Conservation (phyloP, 2,329 filamentous ascomycete species). For the Hypoxylon sp. region DNA sequence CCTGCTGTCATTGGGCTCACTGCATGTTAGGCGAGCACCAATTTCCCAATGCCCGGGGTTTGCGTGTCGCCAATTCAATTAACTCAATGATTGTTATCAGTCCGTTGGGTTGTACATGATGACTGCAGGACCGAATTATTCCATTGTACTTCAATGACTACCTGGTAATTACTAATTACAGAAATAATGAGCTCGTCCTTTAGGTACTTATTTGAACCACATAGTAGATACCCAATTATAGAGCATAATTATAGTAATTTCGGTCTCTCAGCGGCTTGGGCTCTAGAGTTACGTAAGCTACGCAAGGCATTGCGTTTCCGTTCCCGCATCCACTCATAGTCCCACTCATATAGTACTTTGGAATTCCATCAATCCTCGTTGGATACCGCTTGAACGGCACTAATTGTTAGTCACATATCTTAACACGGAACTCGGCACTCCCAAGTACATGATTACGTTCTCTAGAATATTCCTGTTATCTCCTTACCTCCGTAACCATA, state of each 20-base stretch:
- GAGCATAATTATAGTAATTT: too few relatives aligned
- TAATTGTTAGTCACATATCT: conserved; percentile 5
- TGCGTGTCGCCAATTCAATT: conserved; percentile 17
- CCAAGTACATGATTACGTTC: not conserved
- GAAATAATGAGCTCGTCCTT: too few relatives aligned
- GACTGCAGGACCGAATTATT: conserved; percentile 1
- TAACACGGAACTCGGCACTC: not conserved
- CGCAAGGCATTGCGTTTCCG: too few relatives aligned
- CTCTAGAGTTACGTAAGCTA: too few relatives aligned
- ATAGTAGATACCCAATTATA: too few relatives aligned
- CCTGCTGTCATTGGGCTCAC: conserved; percentile 17
- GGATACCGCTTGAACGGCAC: conserved; percentile 9
- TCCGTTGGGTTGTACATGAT: conserved; percentile 16
- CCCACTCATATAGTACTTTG: not conserved
- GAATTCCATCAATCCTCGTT: not conserved
- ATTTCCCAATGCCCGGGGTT: conserved; percentile 14
- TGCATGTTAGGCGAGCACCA: conserved; percentile 24
- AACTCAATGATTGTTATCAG: conserved; percentile 11
- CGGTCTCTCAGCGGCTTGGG: too few relatives aligned
- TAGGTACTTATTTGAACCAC: too few relatives aligned
- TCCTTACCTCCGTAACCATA: not conserved
- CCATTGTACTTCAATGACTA: not conserved
- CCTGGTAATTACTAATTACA: too few relatives aligned
- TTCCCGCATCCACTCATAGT: too few relatives aligned
- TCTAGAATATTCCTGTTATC: conserved; percentile 10